Percentiles rank a stretch among this genome's conserved stretches.
phyloP scores from a whole-genome alignment of 345 rosid genomes.

The Lumnitzera littorea region DNA sequence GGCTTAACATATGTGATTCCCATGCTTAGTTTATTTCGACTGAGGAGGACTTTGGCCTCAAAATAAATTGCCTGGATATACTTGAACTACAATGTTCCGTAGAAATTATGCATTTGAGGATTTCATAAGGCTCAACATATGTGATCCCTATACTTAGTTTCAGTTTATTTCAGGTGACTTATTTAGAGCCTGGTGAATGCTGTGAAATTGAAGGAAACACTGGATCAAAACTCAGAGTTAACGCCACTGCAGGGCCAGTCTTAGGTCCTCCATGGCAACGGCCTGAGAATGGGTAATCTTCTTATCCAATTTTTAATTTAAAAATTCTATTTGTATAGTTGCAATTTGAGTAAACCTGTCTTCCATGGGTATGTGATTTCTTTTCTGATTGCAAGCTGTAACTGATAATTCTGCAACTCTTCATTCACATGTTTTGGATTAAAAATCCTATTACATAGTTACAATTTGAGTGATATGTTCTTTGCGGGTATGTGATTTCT shows the following conservation, averaged over 20 bases:
- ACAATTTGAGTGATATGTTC: no score
- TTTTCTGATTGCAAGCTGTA: no score
- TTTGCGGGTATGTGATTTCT: neutral
- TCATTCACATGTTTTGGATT: slow-evolving; percentile 1
- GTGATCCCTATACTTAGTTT: slow-evolving; percentile 16
- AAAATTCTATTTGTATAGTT: neutral
- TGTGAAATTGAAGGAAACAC: slow-evolving; percentile 36
- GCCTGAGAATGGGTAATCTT: slow-evolving; percentile 78
- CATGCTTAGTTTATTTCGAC: slow-evolving; percentile 5
- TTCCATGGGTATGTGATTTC: neutral
- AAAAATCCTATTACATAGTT: neutral
- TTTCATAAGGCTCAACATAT: neutral
- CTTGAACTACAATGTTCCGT: no score
- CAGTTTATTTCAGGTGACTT: slow-evolving; percentile 51
- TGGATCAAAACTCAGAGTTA: slow-evolving; percentile 47
- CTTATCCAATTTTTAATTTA: slow-evolving; percentile 2
- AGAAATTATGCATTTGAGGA: no score
- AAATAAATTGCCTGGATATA: no score
- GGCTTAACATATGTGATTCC: slow-evolving; percentile 10
- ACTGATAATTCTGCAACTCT: neutral
- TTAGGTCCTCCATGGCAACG: slow-evolving; percentile 99
- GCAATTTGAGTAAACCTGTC: no score
- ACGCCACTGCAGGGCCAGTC: slow-evolving; percentile 85
- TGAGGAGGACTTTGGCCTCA: no score
- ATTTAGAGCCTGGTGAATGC: slow-evolving; percentile 72